Conservation (phyloP, 2,329 filamentous ascomycete species). For the Catunica adiposa region DNA sequence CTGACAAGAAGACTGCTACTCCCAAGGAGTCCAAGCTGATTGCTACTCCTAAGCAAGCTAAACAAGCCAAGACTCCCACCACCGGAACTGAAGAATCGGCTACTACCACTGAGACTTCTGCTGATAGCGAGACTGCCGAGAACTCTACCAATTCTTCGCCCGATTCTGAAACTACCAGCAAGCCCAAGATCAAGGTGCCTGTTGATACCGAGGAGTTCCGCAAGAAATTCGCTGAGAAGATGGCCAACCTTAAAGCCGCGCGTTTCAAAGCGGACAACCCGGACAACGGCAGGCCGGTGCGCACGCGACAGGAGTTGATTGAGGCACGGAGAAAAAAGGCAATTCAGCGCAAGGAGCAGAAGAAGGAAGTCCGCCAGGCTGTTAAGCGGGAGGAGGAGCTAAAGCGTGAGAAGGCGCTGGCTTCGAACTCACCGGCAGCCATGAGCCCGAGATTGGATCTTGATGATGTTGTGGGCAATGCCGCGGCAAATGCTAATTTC, state of each 20-base stretch:
- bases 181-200: conserved; percentile 43
- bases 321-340: conserved; percentile 79
- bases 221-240: conserved; percentile 62
- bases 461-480: conserved; percentile 18
- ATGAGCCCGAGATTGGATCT: conserved; percentile 39
- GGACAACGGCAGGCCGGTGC: conserved; percentile 61
- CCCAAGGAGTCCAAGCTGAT: neutral
- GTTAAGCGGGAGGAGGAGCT: conserved; percentile 66
- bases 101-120: conserved; percentile 16
- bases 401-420: conserved; percentile 45
- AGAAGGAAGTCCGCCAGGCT: conserved; percentile 65
- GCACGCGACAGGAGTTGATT: conserved; percentile 80
- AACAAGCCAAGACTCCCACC: neutral
- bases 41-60: neutral
- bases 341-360: conserved; percentile 69
- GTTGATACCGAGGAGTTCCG: conserved; percentile 59
- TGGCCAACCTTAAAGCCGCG: conserved; percentile 68
- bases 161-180: conserved; percentile 42
- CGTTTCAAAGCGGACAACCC: conserved; percentile 63
- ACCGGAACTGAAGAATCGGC: conserved; percentile 14
- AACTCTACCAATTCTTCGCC: conserved; percentile 27
- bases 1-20: neutral
- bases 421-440: conserved; percentile 43
- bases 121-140: conserved; percentile 27
- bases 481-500: conserved; percentile 37